A percentile compares a stretch with the other conserved stretches of the same genome.
Evolutionary conservation across 352 stramenopile genomes (phyloP).

Genomic region (Blastocystis sp.): DNA sequence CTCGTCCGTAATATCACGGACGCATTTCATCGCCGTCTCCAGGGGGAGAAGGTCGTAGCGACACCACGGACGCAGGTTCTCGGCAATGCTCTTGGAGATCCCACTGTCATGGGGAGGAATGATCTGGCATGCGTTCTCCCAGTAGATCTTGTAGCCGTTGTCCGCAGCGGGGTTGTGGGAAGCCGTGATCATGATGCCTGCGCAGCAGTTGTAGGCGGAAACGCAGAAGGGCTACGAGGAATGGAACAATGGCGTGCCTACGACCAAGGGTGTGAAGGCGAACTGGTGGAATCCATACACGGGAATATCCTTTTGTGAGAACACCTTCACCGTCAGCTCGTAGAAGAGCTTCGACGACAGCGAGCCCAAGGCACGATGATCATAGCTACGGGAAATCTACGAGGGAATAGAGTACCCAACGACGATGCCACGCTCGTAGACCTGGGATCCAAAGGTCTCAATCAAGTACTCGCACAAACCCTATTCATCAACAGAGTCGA

Average conservation of each 20-base stretch:
- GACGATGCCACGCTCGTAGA: slow-evolving; percentile 70
- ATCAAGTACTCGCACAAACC: slow-evolving; percentile 76
- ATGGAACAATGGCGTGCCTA: slow-evolving; percentile 33
- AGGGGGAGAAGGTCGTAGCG: slow-evolving; percentile 63
- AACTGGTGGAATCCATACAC: slow-evolving; percentile 49
- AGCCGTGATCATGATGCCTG: slow-evolving; percentile 82
- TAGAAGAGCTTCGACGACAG: slow-evolving; percentile 75
- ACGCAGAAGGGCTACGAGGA: slow-evolving; percentile 67
- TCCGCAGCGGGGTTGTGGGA: slow-evolving; percentile 95
- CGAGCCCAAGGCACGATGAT: slow-evolving; percentile 70
- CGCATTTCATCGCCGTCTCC: neutral
- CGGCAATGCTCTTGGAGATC: slow-evolving; percentile 77
- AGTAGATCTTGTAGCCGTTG: slow-evolving; percentile 94
- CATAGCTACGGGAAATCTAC: slow-evolving; percentile 60
- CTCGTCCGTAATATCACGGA: slow-evolving; percentile 19
- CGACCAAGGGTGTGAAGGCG: slow-evolving; percentile 33
- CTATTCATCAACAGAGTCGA: neutral
- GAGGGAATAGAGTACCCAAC: slow-evolving; percentile 64
- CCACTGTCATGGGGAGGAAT: slow-evolving; percentile 82
- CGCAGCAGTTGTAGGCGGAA: slow-evolving; percentile 57
- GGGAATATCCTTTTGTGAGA: slow-evolving; percentile 58
- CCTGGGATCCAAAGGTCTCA: slow-evolving; percentile 66
- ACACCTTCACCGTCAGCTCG: slow-evolving; percentile 28
- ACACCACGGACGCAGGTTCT: slow-evolving; percentile 77
- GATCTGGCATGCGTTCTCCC: slow-evolving; percentile 86